These are phyloP conservation scores for Candida fluviatilis DNA, from an alignment of 805 yeast species.

Conservation along the genomic window DNA sequence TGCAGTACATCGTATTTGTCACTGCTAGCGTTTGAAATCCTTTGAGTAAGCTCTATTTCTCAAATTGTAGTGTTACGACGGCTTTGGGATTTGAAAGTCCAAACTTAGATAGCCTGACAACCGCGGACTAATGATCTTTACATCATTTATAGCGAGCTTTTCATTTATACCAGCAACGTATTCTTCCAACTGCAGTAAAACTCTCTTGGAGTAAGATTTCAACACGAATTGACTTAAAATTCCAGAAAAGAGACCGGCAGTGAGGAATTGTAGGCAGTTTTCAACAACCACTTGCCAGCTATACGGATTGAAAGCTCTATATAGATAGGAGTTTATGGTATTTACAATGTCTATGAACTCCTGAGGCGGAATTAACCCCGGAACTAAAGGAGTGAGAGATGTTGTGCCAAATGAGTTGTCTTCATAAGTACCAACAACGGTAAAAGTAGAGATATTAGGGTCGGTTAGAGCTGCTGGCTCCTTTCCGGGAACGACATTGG, in stretches of 20 bases:
- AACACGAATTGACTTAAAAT: slow-evolving; percentile 12
- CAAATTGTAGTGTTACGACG: background rate
- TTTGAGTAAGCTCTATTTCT: no score
- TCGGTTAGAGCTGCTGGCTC: slow-evolving; percentile 55
- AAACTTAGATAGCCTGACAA: slow-evolving; percentile 44
- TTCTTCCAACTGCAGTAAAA: slow-evolving; percentile 37
- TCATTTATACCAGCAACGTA: slow-evolving; percentile 19
- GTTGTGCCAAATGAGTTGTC: slow-evolving; percentile 48
- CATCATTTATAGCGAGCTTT: slow-evolving; percentile 13
- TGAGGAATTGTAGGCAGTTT: slow-evolving; percentile 39
- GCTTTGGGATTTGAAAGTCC: slow-evolving; percentile 4
- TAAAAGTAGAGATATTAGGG: slow-evolving; percentile 17
- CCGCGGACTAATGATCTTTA: slow-evolving; percentile 47
- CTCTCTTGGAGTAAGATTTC: slow-evolving; percentile 22
- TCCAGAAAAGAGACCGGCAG: slow-evolving; percentile 30
- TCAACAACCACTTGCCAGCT: slow-evolving; percentile 22
- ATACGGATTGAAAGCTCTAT: slow-evolving; percentile 37
- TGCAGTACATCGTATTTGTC: no score
- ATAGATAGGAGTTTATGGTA: slow-evolving; percentile 40
- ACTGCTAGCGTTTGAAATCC: no score
- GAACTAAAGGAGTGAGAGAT: slow-evolving; percentile 46
- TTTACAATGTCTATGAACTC: slow-evolving; percentile 42
- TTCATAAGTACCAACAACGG: slow-evolving; percentile 34
- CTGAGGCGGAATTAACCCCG: slow-evolving; percentile 17
- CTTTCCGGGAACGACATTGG: slow-evolving; percentile 49